A percentile compares a stretch with the other conserved stretches of the same genome.
Evolutionary conservation across 1,284 basidiomycete genomes (phyloP).

Genomic region (Marasmius fiardii): DNA sequence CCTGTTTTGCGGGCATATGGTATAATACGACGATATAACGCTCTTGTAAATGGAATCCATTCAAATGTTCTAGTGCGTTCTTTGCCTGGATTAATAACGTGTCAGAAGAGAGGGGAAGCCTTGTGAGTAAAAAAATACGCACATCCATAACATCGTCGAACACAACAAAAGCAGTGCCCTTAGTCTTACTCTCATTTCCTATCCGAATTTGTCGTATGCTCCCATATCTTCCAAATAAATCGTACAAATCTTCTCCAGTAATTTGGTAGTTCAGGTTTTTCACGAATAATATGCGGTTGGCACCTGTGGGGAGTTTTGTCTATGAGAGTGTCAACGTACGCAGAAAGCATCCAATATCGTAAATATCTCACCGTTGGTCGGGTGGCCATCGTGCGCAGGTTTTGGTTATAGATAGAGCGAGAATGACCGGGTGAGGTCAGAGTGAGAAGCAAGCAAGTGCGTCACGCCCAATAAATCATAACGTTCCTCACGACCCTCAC

Average conservation of each 20-base stretch:
- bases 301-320: constrained; percentile 83
- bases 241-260: constrained; percentile 91
- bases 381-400: constrained; percentile 28
- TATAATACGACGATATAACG: constrained; percentile 97
- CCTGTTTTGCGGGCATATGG: constrained; percentile 95
- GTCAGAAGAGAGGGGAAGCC: constrained; percentile 2
- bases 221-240: constrained; percentile 97
- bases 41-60: constrained; percentile 98
- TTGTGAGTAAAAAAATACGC: constrained; percentile 28
- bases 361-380: constrained; percentile 56
- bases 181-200: constrained; percentile 89
- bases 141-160: constrained; percentile 90
- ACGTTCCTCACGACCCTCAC: not conserved
- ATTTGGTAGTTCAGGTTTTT: constrained; percentile 96
- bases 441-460: not conserved
- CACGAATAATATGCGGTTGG: constrained; percentile 82
- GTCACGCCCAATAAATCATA: not conserved
- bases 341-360: not conserved
- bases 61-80: constrained; percentile 93
- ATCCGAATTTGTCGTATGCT: constrained; percentile 94
- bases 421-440: not conserved
- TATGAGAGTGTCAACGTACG: constrained; percentile 22
- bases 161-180: constrained; percentile 95
- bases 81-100: constrained; percentile 63
- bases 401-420: too few species aligned